Base-by-base conservation (phyloP, 2,329 filamentous ascomycete genomes). In the Penicillium sp. region DNA sequence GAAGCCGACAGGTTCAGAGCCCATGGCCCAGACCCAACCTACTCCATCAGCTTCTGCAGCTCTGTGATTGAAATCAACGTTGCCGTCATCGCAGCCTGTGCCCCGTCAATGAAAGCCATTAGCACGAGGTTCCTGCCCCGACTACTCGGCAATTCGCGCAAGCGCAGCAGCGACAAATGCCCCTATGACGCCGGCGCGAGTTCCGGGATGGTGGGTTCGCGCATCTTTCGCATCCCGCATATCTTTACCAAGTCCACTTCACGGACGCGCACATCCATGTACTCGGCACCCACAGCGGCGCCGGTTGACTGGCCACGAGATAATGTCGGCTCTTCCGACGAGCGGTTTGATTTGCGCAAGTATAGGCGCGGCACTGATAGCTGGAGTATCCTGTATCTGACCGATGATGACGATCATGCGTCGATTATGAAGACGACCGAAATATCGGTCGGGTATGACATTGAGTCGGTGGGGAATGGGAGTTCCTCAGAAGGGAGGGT, bases 41-140 rank as follows among this genome's bases (percentile, higher is more conserved):
- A 62, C 44, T 37, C 30, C 10, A 61, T 67, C 35, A 57, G 57
- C 29, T 66, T 66, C 53, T 58, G 53, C 43, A 60, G 59, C 22
- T 67, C 64, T 2, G 59, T 57, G 13, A 45, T 68, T n/a, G 65
- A 68, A 53, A 56, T 62, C 28, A 58, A 64, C 16, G 49, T 65
- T 11, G 64, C 64, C 4, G 57, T 66, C 6, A 46, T 68, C 10
- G 54, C 62, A n/a, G 65, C 64, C 13, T 67, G 61, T 29, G 64
- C 44, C 0, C 63, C 65, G 0, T 60, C 61, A 1, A 50, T 65
- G 50, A 67, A 66, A 45, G 51, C 59, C 2, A 64, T 60, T 35
- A 27, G 33, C 39, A 43, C 31, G 9, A 25, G 33, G 44, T 59
- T 55, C 39, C 42, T 61, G 2, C 59, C 59, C 13, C 45, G 40